phyloP scores from a whole-genome alignment of 768 basidiomycete species.

The Mycena belliarum region DNA sequence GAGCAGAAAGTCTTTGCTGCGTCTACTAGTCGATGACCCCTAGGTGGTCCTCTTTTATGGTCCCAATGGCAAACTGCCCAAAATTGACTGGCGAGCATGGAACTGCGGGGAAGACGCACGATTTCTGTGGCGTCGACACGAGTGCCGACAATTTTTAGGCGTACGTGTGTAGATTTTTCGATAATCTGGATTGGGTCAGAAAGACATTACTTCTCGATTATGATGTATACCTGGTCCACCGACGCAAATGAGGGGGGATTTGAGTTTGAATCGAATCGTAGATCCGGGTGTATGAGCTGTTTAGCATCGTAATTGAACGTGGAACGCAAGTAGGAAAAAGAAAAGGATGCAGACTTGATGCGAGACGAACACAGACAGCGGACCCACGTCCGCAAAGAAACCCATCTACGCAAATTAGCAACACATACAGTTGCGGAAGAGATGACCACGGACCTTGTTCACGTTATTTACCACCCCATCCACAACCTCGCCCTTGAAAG shows the following conservation, averaged over 20 bases:
- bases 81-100: background rate
- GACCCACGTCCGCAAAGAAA: slow-evolving; percentile 96
- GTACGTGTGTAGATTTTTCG: slow-evolving; percentile 88
- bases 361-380: slow-evolving; percentile 91
- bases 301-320: slow-evolving; percentile 2
- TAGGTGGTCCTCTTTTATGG: slow-evolving; percentile 97
- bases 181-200: slow-evolving; percentile 61
- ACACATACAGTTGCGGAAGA: background rate
- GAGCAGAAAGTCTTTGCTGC: background rate
- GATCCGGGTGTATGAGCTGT: slow-evolving; percentile 90
- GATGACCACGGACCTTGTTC: slow-evolving; percentile 71
- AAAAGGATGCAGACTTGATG: slow-evolving; percentile 64
- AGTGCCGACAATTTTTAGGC: slow-evolving; percentile 97
- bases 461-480: slow-evolving; percentile 96
- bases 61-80: slow-evolving; percentile 89
- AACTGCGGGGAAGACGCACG: slow-evolving; percentile 43
- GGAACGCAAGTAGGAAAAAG: background rate
- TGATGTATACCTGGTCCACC: slow-evolving; percentile 70
- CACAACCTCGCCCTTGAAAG: slow-evolving; percentile 99
- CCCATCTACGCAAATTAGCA: slow-evolving; percentile 75
- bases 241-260: slow-evolving; percentile 97
- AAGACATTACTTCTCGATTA: background rate
- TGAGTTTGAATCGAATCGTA: slow-evolving; percentile 93
- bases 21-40: slow-evolving; percentile 82
- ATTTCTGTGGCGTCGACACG: slow-evolving; percentile 98